Evolutionary conservation across 2,329 filamentous ascomycete genomes (phyloP).

Genomic region (Botrytis porri): DNA sequence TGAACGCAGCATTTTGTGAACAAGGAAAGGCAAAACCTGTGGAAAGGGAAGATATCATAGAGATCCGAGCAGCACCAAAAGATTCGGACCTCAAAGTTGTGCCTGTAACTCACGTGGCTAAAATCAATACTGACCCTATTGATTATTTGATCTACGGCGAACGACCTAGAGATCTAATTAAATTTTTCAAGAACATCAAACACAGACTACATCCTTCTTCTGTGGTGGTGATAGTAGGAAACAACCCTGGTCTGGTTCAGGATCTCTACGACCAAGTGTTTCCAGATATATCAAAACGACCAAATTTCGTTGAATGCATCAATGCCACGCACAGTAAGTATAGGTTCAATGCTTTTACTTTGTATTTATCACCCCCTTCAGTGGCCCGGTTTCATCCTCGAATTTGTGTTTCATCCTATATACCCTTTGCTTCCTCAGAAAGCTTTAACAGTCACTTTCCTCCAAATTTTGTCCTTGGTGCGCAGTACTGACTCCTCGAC

Average conservation of each 20-base stretch:
- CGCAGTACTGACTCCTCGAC: background rate
- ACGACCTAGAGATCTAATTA: background rate
- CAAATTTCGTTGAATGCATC: constrained; percentile 3
- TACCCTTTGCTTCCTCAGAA: background rate
- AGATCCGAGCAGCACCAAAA: background rate
- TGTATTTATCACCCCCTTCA: background rate
- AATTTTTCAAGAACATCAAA: constrained; percentile 11
- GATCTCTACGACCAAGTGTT: background rate
- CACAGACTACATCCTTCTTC: background rate
- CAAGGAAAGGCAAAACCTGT: background rate
- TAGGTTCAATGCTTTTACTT: background rate
- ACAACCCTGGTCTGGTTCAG: background rate
- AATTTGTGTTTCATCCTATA: background rate
- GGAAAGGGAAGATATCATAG: background rate
- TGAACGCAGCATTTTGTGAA: background rate
- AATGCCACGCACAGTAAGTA: background rate
- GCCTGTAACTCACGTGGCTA: background rate
- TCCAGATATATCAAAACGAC: background rate
- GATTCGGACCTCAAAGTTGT: background rate
- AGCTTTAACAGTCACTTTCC: background rate
- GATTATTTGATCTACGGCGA: constrained; percentile 4
- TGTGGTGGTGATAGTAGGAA: background rate
- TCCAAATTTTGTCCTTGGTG: background rate
- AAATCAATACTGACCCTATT: constrained; percentile 8
- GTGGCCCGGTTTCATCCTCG: background rate